A percentile compares a stretch with the other conserved stretches of the same genome.
phyloP scores from a whole-genome alignment of 164 flowering plant genomes.

The Piper longum region DNA sequence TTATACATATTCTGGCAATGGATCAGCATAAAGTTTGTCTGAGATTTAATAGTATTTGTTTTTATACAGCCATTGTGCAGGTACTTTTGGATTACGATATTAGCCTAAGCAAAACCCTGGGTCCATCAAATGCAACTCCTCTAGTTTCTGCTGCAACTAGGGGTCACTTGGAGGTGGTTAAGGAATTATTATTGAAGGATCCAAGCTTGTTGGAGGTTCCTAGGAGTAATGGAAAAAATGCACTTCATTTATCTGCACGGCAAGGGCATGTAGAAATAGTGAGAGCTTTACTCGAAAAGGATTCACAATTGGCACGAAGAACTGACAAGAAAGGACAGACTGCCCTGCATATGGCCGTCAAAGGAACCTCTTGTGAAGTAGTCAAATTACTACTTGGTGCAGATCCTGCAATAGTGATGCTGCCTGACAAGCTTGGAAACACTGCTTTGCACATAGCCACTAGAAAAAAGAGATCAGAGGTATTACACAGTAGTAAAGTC shows the following conservation, averaged over 20 bases:
- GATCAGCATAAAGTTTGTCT: not conserved
- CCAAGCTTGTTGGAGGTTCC: conserved; percentile 48
- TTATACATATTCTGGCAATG: not conserved
- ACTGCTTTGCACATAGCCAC: conserved; percentile 83
- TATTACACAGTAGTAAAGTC: conserved; percentile 9
- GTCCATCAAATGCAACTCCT: conserved; percentile 66
- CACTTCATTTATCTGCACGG: conserved; percentile 67
- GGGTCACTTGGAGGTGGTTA: conserved; percentile 63
- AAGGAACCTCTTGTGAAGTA: conserved; percentile 59
- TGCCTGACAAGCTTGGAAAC: conserved; percentile 68
- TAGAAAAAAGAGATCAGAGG: conserved; percentile 79
- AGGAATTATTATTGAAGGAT: conserved; percentile 46
- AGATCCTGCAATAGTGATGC: conserved; percentile 84
- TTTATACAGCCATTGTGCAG: conserved; percentile 55
- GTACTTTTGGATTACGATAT: conserved; percentile 57
- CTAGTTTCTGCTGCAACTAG: conserved; percentile 70
- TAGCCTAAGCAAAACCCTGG: conserved; percentile 40
- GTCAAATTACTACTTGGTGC: conserved; percentile 65
- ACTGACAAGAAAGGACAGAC: conserved; percentile 87
- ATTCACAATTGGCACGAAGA: conserved; percentile 61
- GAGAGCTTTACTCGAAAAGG: conserved; percentile 48
- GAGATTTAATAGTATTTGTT: not conserved
- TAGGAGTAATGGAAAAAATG: conserved; percentile 72
- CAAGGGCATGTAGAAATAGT: conserved; percentile 75
- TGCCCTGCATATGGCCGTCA: conserved; percentile 83